These are phyloP conservation scores for Excoecaria agallocha DNA, from an alignment of 345 rosid species.

Conservation along the genomic window DNA sequence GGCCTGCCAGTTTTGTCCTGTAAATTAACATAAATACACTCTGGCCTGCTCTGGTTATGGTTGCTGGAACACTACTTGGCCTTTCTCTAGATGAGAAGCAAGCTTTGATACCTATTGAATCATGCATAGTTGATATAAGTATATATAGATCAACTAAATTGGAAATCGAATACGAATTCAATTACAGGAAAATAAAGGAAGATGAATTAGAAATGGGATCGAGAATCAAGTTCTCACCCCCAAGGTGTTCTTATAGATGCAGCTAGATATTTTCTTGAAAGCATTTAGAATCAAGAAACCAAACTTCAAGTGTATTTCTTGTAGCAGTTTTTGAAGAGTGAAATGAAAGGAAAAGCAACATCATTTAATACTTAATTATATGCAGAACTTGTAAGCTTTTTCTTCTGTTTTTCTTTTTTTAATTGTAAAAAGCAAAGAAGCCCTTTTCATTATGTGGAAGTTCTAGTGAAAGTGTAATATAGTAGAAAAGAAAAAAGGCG, in stretches of 20 bases:
- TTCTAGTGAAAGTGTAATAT: slow-evolving; percentile 11
- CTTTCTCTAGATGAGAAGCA: slow-evolving; percentile 41
- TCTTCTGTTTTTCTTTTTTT: slow-evolving; percentile 1
- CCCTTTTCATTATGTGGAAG: slow-evolving; percentile 16
- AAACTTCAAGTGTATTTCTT: background rate
- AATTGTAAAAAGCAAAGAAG: slow-evolving; percentile 24
- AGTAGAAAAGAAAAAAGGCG: background rate
- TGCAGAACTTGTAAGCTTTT: slow-evolving; percentile 16
- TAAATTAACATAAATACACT: slow-evolving; percentile 20
- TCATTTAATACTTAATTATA: slow-evolving; percentile 22
- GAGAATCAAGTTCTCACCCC: slow-evolving; percentile 13
- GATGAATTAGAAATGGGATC: slow-evolving; percentile 1
- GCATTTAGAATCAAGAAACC: slow-evolving; percentile 14
- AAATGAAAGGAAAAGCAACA: slow-evolving; percentile 16
- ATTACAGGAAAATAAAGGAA: slow-evolving; percentile 4
- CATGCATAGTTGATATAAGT: slow-evolving; percentile 32
- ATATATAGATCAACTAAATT: background rate
- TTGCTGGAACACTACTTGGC: slow-evolving; percentile 32
- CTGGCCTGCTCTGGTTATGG: slow-evolving; percentile 40
- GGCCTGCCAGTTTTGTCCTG: slow-evolving; percentile 41
- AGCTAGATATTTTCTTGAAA: slow-evolving; percentile 28
- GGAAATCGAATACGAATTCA: background rate
- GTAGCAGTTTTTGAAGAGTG: slow-evolving; percentile 20
- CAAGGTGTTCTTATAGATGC: slow-evolving; percentile 8
- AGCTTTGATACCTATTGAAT: slow-evolving; percentile 44